phyloP scores from a whole-genome alignment of 768 basidiomycete genomes.

The Leucogyrophana mollusca region DNA sequence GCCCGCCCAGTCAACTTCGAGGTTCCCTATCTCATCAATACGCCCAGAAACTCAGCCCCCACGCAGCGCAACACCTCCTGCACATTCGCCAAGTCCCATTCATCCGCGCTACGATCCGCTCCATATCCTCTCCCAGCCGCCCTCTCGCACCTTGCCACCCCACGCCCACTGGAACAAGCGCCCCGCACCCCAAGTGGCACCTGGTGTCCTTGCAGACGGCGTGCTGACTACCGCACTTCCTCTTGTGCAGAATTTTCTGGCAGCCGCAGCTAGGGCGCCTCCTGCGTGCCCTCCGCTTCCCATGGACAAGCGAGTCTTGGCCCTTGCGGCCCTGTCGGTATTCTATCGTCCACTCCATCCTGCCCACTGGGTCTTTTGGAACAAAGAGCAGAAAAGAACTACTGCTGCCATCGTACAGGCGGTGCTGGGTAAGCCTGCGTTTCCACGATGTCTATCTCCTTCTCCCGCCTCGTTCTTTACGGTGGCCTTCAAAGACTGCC shows the following conservation, averaged over 20 bases:
- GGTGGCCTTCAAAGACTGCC: too few relatives aligned
- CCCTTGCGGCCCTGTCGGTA: slow-evolving; percentile 60
- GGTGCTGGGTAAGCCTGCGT: slow-evolving; percentile 46
- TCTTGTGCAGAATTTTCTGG: slow-evolving; percentile 48
- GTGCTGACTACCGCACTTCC: slow-evolving; percentile 49
- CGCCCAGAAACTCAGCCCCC: slow-evolving; percentile 30
- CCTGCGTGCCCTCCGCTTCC: slow-evolving; percentile 39
- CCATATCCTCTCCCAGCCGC: slow-evolving; percentile 21
- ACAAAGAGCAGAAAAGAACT: slow-evolving; percentile 41
- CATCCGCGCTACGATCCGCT: slow-evolving; percentile 33
- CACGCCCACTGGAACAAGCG: slow-evolving; percentile 16
- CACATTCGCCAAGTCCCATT: slow-evolving; percentile 21
- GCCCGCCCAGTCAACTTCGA: slow-evolving; percentile 17
- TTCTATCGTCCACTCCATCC: slow-evolving; percentile 53
- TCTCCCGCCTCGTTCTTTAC: not conserved
- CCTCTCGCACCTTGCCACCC: slow-evolving; percentile 17
- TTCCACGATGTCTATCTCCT: not conserved
- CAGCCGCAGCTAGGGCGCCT: slow-evolving; percentile 35
- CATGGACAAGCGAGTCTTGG: slow-evolving; percentile 44
- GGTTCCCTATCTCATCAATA: slow-evolving; percentile 38
- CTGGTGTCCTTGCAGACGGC: slow-evolving; percentile 36
- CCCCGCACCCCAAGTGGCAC: slow-evolving; percentile 27
- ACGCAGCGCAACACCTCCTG: slow-evolving; percentile 18
- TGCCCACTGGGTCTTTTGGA: slow-evolving; percentile 68
- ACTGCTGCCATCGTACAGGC: slow-evolving; percentile 55